Conservation (phyloP, 345 rosid species). For the Camelina laxa region DNA sequence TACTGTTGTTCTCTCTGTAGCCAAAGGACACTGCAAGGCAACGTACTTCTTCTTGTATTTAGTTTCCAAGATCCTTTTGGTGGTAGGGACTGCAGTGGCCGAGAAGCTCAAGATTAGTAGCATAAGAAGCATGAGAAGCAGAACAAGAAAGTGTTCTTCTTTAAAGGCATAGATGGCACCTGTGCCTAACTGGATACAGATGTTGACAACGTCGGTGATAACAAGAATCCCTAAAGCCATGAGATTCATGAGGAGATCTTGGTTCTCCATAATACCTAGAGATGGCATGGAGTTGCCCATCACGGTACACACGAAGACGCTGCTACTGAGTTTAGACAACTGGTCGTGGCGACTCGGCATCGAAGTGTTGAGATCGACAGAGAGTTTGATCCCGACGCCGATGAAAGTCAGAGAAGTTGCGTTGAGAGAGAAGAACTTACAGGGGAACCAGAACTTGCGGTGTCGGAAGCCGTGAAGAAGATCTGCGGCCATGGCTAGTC, state of each 20-base stretch:
- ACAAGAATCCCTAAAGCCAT: conserved; percentile 79
- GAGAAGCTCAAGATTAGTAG: neutral
- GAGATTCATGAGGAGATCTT: conserved; percentile 59
- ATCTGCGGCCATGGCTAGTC: conserved; percentile 72
- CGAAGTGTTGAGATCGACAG: conserved; percentile 87
- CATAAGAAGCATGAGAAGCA: conserved; percentile 22
- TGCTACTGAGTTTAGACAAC: conserved; percentile 85
- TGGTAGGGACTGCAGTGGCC: conserved; percentile 1
- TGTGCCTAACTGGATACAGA: conserved; percentile 77
- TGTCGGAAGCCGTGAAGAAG: conserved; percentile 62
- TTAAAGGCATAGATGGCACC: conserved; percentile 67
- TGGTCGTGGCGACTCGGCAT: conserved; percentile 89
- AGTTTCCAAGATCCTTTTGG: conserved; percentile 6
- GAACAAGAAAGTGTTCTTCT: conserved; percentile 61
- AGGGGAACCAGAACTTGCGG: conserved; percentile 76
- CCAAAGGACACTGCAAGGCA: conserved; percentile 56
- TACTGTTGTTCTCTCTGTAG: conserved; percentile 41
- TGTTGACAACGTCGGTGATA: conserved; percentile 66
- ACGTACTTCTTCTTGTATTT: conserved; percentile 18
- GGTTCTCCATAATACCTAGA: conserved; percentile 69
- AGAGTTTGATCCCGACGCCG: conserved; percentile 71
- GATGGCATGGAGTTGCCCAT: conserved; percentile 94
- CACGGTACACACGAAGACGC: conserved; percentile 68
- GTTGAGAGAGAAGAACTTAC: conserved; percentile 71
- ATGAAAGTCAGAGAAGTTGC: conserved; percentile 80